A percentile compares a stretch with the other conserved stretches of the same genome.
Evolutionary conservation across 2,329 filamentous ascomycete species (phyloP).

Genomic region (Monilinia polystroma): DNA sequence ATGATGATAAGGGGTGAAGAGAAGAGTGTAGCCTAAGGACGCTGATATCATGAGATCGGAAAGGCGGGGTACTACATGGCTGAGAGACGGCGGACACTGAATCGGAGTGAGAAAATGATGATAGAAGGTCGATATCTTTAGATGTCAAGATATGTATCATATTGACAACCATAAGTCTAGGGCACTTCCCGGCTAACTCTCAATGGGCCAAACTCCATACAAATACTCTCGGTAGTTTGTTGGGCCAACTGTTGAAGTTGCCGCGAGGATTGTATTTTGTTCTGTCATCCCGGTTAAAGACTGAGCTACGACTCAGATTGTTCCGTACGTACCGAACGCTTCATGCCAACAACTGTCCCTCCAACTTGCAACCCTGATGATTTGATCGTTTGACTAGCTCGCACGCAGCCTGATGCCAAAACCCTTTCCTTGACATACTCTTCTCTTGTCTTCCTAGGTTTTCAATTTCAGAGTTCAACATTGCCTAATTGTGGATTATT

Average conservation of each 20-base stretch:
- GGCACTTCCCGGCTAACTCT: neutral
- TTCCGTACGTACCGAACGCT: neutral
- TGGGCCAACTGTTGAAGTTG: neutral
- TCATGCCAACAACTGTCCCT: neutral
- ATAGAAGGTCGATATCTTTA: conserved; percentile 8
- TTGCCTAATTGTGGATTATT: neutral
- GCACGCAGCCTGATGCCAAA: neutral
- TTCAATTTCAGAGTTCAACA: neutral
- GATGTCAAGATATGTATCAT: neutral
- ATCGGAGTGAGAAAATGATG: neutral
- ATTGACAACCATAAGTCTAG: conserved; percentile 9
- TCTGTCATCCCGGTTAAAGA: neutral
- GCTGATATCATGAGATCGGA: neutral
- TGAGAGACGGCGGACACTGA: neutral
- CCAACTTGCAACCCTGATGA: neutral
- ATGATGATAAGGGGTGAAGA: neutral
- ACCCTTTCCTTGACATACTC: neutral
- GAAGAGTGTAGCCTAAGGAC: neutral
- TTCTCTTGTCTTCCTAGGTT: neutral
- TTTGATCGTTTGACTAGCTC: neutral
- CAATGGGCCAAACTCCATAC: neutral
- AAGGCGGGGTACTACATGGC: neutral
- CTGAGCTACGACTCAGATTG: too few species aligned
- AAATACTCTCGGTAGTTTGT: neutral
- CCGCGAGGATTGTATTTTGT: neutral